Conservation (phyloP, 805 yeast genomes). For the Starmerella riodocensis region DNA sequence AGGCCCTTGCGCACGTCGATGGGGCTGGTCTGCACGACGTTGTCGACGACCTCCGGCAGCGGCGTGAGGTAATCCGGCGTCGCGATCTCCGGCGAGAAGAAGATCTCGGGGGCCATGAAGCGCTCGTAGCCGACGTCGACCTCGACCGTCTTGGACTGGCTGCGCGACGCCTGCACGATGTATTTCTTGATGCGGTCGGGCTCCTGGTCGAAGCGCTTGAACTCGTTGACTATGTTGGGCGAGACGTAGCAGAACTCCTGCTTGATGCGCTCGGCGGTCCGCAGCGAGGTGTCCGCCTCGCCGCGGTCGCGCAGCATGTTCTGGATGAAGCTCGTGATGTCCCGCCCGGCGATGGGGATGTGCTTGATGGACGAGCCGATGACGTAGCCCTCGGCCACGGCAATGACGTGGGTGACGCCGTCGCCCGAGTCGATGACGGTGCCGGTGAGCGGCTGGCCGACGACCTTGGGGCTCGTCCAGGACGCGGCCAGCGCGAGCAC, state of each 20-base stretch:
- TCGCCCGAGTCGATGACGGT: constrained; percentile 98
- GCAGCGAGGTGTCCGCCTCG: constrained; percentile 81
- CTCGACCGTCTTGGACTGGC: constrained; percentile 44
- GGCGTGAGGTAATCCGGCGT: constrained; percentile 93
- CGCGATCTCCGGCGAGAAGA: constrained; percentile 95
- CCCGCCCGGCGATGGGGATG: constrained; percentile 97
- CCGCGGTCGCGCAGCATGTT: constrained; percentile 91
- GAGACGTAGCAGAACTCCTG: constrained; percentile 95
- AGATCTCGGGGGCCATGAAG: constrained; percentile 97
- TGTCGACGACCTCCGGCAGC: constrained; percentile 88
- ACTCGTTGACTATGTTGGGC: constrained; percentile 95
- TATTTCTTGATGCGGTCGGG: constrained; percentile 81
- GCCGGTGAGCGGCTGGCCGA: constrained; percentile 91
- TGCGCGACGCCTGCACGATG: constrained; percentile 57
- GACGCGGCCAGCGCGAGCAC: constrained; percentile 97
- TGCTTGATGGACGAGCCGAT: constrained; percentile 95
- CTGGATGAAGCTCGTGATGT: constrained; percentile 88
- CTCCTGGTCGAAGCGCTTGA: constrained; percentile 84
- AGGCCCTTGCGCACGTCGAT: constrained; percentile 95
- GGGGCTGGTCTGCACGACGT: constrained; percentile 87
- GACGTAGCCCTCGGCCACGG: constrained; percentile 98
- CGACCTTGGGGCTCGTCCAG: constrained; percentile 94
- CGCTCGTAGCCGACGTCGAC: constrained; percentile 97
- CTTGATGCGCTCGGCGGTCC: constrained; percentile 93
- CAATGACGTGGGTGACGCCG: constrained; percentile 98